Base-by-base conservation (phyloP, 805 yeast species). In the Maudiozyma saulgeensis region DNA sequence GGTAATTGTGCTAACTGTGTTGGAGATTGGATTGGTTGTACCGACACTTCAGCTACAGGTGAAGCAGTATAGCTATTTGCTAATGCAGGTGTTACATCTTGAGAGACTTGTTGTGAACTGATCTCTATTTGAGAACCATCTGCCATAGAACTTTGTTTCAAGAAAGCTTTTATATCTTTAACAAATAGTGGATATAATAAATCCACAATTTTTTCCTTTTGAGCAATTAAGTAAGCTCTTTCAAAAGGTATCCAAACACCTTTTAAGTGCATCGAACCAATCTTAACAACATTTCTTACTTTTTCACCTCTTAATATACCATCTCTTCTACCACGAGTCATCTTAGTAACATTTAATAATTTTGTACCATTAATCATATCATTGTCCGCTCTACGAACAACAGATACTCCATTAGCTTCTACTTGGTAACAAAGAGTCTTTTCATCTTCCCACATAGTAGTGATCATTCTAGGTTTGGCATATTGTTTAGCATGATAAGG, bases 161-260 rank as follows among this genome's bases (percentile, higher is more conserved):
- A 61, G 18, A 70, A 66, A 46, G 62, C 64, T 51, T 83, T 82
- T 60, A 86, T 84, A 63, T 86, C 91, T 48, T 83, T 75, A 39
- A 84, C 89, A 64, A 83, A 82, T 43, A 83, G 68, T 2, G 88
- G 87, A 60, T 80, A 80, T 52, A 83, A 71, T 38, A 77, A 61
- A 57, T 82, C 87, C 26, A 77, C 79, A 51, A 83, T 84, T 42
- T 87, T 84, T 63, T 86, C 93, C 53, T 82, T 73, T 65, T 83
- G 84, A n/a, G 95, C 95, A 78, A 85, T 82, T 37, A 84, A 84
- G 43, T 80, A 71, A 2, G 95, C 95, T 47, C 93, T 72, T 53
- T 85, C 91, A 61, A 84, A 84, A 1, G 95, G 95, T 50, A 86
- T 84, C 95, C 95, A 86, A 45, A 86, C 95, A 35, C 95, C 95